These are phyloP conservation scores for Daldinia bambusicola DNA, from an alignment of 495 filamentous ascomycete genomes.

Conservation along the genomic window DNA sequence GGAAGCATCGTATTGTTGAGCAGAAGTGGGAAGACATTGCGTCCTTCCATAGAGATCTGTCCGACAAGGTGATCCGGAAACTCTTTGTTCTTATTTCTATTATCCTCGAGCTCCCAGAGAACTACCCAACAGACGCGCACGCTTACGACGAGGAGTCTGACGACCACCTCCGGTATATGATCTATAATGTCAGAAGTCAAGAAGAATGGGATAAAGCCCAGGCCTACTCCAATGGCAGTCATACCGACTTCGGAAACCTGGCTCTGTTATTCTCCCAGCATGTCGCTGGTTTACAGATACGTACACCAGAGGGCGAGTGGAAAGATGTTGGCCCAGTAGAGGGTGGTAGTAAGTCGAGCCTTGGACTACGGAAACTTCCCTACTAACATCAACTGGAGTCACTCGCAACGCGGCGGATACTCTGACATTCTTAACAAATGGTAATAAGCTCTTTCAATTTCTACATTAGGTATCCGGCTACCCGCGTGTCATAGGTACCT, in stretches of 20 bases:
- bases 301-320: slow-evolving; percentile 58
- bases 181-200: slow-evolving; percentile 54
- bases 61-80: slow-evolving; percentile 49
- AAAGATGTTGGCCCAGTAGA: slow-evolving; percentile 60
- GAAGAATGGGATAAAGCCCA: slow-evolving; percentile 40
- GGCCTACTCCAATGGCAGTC: slow-evolving; percentile 45
- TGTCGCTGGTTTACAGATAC: slow-evolving; percentile 60
- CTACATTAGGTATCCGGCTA: not conserved
- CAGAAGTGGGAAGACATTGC: slow-evolving; percentile 45
- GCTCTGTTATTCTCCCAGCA: slow-evolving; percentile 64
- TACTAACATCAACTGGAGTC: slow-evolving; percentile 43
- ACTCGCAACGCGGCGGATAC: slow-evolving; percentile 63
- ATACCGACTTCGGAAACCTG: slow-evolving; percentile 64
- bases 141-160: slow-evolving; percentile 57
- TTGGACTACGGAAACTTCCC: not conserved
- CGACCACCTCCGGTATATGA: slow-evolving; percentile 63
- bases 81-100: slow-evolving; percentile 62
- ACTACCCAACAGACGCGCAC: slow-evolving; percentile 58
- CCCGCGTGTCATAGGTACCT: too few relatives aligned
- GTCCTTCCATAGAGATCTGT: slow-evolving; percentile 36
- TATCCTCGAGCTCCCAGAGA: slow-evolving; percentile 59
- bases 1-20: slow-evolving; percentile 47
- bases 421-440: slow-evolving; percentile 57
- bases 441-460: slow-evolving; percentile 4
- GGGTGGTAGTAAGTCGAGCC: slow-evolving; percentile 48